Evolutionary conservation across 2,329 filamentous ascomycete genomes (phyloP).

Genomic region (Dothiorella sarmentorum): DNA sequence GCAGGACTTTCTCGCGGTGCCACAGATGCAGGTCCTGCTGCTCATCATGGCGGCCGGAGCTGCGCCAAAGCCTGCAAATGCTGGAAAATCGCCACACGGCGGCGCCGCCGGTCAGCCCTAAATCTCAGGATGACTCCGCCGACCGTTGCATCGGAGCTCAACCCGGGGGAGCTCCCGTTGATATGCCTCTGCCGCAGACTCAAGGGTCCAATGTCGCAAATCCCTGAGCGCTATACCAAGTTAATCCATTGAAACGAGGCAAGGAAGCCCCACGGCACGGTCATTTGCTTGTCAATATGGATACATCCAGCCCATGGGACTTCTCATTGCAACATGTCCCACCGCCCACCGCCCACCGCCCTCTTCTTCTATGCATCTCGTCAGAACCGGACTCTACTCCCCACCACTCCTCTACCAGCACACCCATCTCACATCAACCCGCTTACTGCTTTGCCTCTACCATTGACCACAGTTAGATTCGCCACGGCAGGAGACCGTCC

Average conservation of each 20-base stretch:
- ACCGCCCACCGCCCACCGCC: too few species aligned
- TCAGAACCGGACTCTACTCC: not conserved
- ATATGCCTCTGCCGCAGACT: not conserved
- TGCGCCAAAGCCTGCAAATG: not conserved
- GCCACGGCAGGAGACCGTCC: not conserved
- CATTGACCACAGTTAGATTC: not conserved
- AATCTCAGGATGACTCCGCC: conserved; percentile 11
- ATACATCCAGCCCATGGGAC: conserved; percentile 1
- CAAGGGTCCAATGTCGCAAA: conserved; percentile 1
- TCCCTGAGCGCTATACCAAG: conserved; percentile 13
- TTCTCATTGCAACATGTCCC: not conserved
- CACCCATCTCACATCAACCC: not conserved
- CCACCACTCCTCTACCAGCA: not conserved
- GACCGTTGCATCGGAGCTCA: not conserved
- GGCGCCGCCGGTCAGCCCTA: conserved; percentile 7
- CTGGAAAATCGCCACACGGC: not conserved
- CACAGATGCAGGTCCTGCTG: not conserved
- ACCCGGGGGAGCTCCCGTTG: not conserved
- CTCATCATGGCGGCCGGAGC: not conserved
- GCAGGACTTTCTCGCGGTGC: not conserved
- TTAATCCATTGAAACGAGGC: conserved; percentile 11
- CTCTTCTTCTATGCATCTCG: conserved; percentile 8
- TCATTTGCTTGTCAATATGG: conserved; percentile 13
- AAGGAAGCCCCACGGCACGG: conserved; percentile 6
- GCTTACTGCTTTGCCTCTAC: not conserved